Evolutionary conservation across 345 rosid genomes (phyloP).

Genomic region (Gossypium anomalum): DNA sequence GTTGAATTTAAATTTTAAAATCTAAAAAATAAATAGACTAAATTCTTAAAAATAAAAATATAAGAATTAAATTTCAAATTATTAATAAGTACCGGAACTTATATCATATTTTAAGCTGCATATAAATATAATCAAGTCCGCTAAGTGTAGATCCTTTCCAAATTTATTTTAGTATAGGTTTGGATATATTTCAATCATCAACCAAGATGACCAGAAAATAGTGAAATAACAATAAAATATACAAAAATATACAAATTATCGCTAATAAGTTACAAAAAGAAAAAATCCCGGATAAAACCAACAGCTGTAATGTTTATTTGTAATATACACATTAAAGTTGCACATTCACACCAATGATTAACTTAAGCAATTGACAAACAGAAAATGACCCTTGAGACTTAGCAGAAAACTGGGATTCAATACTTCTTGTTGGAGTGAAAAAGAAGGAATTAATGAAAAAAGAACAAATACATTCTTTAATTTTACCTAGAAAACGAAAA

Average conservation of each 20-base stretch:
- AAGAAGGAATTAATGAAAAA: not conserved
- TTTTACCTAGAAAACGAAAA: not conserved
- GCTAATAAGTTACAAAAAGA: slow-evolving; percentile 5
- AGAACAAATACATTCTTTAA: slow-evolving; percentile 19
- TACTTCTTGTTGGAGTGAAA: not conserved
- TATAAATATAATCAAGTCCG: too few species aligned
- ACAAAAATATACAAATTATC: not conserved
- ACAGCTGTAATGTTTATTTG: slow-evolving; percentile 20
- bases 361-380: not conserved
- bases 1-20: too few species aligned
- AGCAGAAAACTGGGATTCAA: not conserved
- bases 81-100: too few species aligned
- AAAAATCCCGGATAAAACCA: slow-evolving; percentile 6
- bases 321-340: slow-evolving; percentile 19
- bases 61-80: too few species aligned
- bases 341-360: slow-evolving; percentile 17
- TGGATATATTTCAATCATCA: too few species aligned
- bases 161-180: too few species aligned
- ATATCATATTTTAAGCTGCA: too few species aligned
- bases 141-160: too few species aligned
- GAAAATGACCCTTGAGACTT: slow-evolving; percentile 15
- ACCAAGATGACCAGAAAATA: not conserved
- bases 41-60: too few species aligned
- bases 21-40: too few species aligned
- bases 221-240: not conserved